phyloP scores from a whole-genome alignment of 1,139 yeast species.

The Debaryomyces psychrophilus region DNA sequence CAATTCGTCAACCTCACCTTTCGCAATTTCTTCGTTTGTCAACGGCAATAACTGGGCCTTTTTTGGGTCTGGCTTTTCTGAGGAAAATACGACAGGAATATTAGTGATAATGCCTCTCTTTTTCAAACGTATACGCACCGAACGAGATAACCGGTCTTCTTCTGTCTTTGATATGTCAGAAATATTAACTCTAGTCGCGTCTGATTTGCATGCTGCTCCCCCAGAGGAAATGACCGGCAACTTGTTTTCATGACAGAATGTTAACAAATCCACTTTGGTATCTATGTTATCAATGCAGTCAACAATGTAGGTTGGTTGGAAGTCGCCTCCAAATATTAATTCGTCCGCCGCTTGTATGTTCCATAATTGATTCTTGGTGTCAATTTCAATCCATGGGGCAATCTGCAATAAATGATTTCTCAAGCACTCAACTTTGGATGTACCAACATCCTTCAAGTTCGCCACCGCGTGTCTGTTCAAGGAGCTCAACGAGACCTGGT shows the following conservation, averaged over 20 bases:
- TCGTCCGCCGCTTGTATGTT: conserved; percentile 63
- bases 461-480: conserved; percentile 95
- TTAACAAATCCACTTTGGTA: conserved; percentile 86
- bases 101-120: conserved; percentile 74
- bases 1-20: conserved; percentile 85
- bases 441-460: conserved; percentile 83
- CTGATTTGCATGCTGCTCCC: conserved; percentile 86
- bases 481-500: conserved; percentile 90
- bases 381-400: conserved; percentile 91
- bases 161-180: conserved; percentile 60
- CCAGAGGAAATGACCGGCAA: conserved; percentile 81
- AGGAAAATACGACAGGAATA: conserved; percentile 87
- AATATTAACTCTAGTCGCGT: conserved; percentile 49
- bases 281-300: conserved; percentile 97
- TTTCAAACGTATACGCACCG: conserved; percentile 81
- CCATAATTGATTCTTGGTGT: conserved; percentile 79
- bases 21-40: conserved; percentile 73
- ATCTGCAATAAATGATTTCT: conserved; percentile 62
- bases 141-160: conserved; percentile 91
- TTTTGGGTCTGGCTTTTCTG: conserved; percentile 94
- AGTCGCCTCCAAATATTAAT: conserved; percentile 55
- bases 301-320: conserved; percentile 71
- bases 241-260: conserved; percentile 62
- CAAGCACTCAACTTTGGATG: conserved; percentile 81
- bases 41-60: conserved; percentile 86